Conservation (phyloP, 495 filamentous ascomycete genomes). For the Achaetomiella virescens region DNA sequence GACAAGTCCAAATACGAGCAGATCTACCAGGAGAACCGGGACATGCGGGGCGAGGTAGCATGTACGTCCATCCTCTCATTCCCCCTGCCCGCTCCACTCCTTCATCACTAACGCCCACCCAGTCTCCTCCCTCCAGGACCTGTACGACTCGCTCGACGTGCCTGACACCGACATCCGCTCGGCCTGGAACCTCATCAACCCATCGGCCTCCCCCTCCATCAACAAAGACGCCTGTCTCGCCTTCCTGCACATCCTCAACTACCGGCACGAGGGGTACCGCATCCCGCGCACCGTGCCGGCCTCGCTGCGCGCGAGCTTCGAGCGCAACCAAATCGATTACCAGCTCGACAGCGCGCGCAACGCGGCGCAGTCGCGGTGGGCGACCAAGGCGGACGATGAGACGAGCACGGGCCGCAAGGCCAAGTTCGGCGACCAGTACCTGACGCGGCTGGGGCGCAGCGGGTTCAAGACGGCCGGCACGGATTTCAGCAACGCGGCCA, state of each 20-base stretch:
- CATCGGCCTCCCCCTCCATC: constrained; percentile 66
- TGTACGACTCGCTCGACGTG: constrained; percentile 88
- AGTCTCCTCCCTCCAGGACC: constrained; percentile 74
- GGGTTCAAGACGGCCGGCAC: constrained; percentile 75
- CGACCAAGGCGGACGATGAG: constrained; percentile 59
- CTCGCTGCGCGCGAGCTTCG: constrained; percentile 82
- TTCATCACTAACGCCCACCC: not conserved
- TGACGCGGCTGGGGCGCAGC: constrained; percentile 73
- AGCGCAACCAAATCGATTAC: constrained; percentile 92
- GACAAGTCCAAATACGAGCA: constrained; percentile 92
- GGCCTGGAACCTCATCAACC: constrained; percentile 97
- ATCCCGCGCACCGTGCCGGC: constrained; percentile 91
- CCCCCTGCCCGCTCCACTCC: not conserved
- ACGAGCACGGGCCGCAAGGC: constrained; percentile 81
- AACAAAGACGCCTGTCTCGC: constrained; percentile 91
- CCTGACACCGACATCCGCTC: constrained; percentile 90
- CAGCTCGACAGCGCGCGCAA: constrained; percentile 67
- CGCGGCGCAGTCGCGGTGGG: constrained; percentile 54
- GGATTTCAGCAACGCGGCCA: constrained; percentile 63
- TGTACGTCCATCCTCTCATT: constrained; percentile 46
- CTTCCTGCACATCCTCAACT: constrained; percentile 93
- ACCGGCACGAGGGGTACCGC: constrained; percentile 89
- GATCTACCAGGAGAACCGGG: constrained; percentile 85
- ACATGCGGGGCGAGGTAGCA: constrained; percentile 74
- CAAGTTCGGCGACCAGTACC: constrained; percentile 95